phyloP scores from a whole-genome alignment of 116 monocot species.

The Dioscorea cayenensis region DNA sequence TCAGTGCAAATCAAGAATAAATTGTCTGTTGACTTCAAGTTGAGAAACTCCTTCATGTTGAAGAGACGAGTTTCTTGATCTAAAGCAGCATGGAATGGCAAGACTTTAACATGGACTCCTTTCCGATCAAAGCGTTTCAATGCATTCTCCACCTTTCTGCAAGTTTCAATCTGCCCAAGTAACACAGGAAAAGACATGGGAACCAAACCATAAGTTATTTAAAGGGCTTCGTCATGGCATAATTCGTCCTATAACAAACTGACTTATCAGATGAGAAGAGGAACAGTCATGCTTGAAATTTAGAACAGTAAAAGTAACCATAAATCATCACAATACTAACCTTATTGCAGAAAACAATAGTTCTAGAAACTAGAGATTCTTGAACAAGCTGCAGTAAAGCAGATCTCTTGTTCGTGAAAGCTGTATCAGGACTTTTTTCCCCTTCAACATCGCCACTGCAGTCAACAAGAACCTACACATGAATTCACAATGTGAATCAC shows the following conservation, averaged over 20 bases:
- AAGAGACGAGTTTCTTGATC: conserved; percentile 58
- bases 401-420: conserved; percentile 81
- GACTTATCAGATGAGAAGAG: no score
- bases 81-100: conserved; percentile 88
- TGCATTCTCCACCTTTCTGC: conserved; percentile 90
- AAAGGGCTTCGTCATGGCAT: background rate
- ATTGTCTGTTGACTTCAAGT: conserved; percentile 39
- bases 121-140: conserved; percentile 75
- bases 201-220: background rate
- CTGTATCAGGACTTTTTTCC: conserved; percentile 81
- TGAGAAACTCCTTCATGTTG: conserved; percentile 83
- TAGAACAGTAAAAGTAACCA: background rate
- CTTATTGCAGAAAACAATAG: conserved; percentile 97
- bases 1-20: conserved; percentile 93
- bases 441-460: conserved; percentile 76
- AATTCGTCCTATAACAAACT: background rate
- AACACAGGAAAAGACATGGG: conserved; percentile 3
- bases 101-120: conserved; percentile 42
- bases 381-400: conserved; percentile 69
- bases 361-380: conserved; percentile 69
- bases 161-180: conserved; percentile 81
- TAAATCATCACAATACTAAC: conserved; percentile 17
- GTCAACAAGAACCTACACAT: conserved; percentile 73
- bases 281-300: no score
- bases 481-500: background rate